Conservation (phyloP, 371 early-diverging fungal species). For the Rhizomucor pusillus region DNA sequence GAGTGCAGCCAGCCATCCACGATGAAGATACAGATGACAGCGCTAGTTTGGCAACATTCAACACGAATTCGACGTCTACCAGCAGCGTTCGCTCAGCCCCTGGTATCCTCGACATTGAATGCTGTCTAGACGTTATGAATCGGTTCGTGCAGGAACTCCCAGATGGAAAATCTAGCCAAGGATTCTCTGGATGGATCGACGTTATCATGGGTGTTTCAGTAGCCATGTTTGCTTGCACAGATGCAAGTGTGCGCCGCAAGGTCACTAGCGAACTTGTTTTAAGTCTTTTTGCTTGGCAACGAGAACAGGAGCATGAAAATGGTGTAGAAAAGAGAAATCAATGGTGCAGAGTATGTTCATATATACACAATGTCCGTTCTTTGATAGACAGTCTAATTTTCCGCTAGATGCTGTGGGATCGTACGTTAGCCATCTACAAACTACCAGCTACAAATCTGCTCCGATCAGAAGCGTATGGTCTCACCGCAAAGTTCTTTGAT, state of each 20-base stretch:
- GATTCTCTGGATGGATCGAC: conserved; percentile 28
- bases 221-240: conserved; percentile 44
- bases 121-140: conserved; percentile 32
- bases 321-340: conserved; percentile 17
- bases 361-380: neutral
- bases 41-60: conserved; percentile 14
- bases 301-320: conserved; percentile 7
- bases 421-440: conserved; percentile 39
- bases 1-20: conserved; percentile 1
- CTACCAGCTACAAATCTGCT: conserved; percentile 48
- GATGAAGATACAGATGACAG: conserved; percentile 11
- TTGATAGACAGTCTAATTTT: neutral
- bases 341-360: conserved; percentile 29
- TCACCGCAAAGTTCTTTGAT: conserved; percentile 45
- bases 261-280: conserved; percentile 36
- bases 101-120: conserved; percentile 33
- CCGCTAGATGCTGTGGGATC: conserved; percentile 45
- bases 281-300: conserved; percentile 35
- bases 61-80: conserved; percentile 11
- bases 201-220: conserved; percentile 33
- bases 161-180: conserved; percentile 14
- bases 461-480: conserved; percentile 40
- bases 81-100: neutral
- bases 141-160: conserved; percentile 26
- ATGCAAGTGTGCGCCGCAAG: conserved; percentile 29